These are phyloP conservation scores for Aspergillus homomorphus DNA, from an alignment of 495 filamentous ascomycete genomes.

Conservation along the genomic window DNA sequence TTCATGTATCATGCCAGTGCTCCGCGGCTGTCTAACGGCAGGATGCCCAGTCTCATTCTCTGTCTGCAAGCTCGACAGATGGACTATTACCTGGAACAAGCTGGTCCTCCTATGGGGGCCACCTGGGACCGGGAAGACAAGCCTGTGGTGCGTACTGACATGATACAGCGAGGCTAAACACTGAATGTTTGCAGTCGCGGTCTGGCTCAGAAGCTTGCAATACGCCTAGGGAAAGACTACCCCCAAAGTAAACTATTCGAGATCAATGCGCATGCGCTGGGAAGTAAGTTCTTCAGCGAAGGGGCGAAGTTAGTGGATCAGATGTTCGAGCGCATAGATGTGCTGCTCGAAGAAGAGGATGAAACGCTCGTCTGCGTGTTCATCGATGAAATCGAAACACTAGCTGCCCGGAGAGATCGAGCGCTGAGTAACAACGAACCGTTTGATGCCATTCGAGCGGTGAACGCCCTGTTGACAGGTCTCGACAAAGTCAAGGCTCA, in stretches of 20 bases:
- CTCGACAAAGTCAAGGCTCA: conserved; percentile 37
- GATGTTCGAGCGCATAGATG: conserved; percentile 47
- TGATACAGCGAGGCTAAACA: too few relatives aligned
- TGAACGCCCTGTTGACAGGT: conserved; percentile 33
- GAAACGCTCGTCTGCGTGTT: conserved; percentile 47
- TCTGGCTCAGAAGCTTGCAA: conserved; percentile 55
- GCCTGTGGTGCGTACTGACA: conserved; percentile 31
- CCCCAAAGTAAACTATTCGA: conserved; percentile 44
- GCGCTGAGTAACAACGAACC: conserved; percentile 45
- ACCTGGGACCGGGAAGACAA: conserved; percentile 55
- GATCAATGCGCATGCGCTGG: conserved; percentile 49
- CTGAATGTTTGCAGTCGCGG: conserved; percentile 33
- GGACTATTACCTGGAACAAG: conserved; percentile 35
- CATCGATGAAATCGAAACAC: conserved; percentile 56
- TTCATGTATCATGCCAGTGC: background rate
- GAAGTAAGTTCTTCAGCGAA: conserved; percentile 55
- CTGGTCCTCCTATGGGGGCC: conserved; percentile 52
- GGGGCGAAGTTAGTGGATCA: conserved; percentile 52
- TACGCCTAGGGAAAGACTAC: conserved; percentile 47
- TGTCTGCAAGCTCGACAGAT: conserved; percentile 23
- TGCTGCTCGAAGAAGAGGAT: conserved; percentile 41
- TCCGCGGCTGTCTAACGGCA: background rate
- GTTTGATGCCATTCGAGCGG: conserved; percentile 43
- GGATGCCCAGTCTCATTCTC: conserved; percentile 33
- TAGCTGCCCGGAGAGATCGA: conserved; percentile 44